Evolutionary conservation across 148 eudicot genomes (phyloP), one percentile per base, ranked within the genome.

Genomic region (Bassia scoparia): DNA sequence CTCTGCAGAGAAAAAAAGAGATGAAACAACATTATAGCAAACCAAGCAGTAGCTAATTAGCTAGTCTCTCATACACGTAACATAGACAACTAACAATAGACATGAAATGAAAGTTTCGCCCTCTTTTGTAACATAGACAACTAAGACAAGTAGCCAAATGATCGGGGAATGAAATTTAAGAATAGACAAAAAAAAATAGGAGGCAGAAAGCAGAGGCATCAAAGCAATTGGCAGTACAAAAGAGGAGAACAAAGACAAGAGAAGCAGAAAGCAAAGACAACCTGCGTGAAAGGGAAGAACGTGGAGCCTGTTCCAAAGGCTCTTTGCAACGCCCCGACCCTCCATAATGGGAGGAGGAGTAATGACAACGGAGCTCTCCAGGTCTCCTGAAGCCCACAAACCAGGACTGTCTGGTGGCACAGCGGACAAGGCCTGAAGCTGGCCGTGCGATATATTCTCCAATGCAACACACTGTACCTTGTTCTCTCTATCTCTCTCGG

Each of bases 201-300:
- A n/a, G n/a, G n/a, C n/a, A n/a, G n/a, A n/a, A n/a, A n/a, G n/a
- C n/a, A n/a, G n/a, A n/a, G n/a, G n/a, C n/a, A n/a, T n/a, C n/a
- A n/a, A n/a, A n/a, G n/a, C n/a, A n/a, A n/a, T n/a, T n/a, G n/a
- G n/a, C n/a, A n/a, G n/a, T n/a, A n/a, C n/a, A n/a, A n/a, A n/a
- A n/a, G n/a, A n/a, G n/a, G n/a, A n/a, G n/a, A n/a, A n/a, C n/a
- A n/a, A n/a, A n/a, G n/a, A n/a, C n/a, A n/a, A 53, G 20, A 50
- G 12, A 41, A 41, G 37, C 53, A n/a, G 9, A 44, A 63, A 21
- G 35, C 1, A 33, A 34, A 65, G 53, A 21, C 43, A 17, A 87
- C 98, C 98, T 83, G 97, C 89, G 77, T 94, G 98, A 74, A 83
- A 77, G 41, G 98, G 98, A 70, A 94, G 84, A 49, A 87, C 85